Evolutionary conservation across 306 rosid genomes (phyloP), one percentile per base, ranked within the genome.

Genomic region (Potentilla sterilis): DNA sequence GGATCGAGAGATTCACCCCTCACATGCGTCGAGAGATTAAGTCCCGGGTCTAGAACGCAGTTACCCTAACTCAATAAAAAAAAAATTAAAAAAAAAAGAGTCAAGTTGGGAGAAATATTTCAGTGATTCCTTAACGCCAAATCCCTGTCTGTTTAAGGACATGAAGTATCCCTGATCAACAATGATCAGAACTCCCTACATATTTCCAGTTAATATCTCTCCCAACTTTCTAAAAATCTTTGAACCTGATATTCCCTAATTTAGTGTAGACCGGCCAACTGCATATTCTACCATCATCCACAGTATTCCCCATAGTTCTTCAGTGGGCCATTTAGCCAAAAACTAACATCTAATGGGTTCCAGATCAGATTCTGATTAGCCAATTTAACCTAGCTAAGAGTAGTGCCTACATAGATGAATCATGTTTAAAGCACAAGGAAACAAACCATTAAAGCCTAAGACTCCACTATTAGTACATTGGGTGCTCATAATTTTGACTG

Each of bases 281-380:
- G 69, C 71, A 42, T 67, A 48, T 35, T 72, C 34, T 5, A 37
- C 75, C 64, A 46, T 18, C 79, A 57, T 57, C 28, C 68, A 58
- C 35, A 44, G 59, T 41, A 19, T 32, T 18, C 22, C 65, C 24
- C 68, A 73, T 41, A 14, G 9, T 42, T 21, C 3, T 58, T 57
- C 40, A 42, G 67, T 58, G 55, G 67, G 40, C 35, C 49, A 63
- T n/a, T 43, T 65, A n/a, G 14, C 37, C 16, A 52, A 52, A 57
- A 69, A 65, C 42, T 24, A 67, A 73, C 35, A 77, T 47, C 70
- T 34, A 64, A 73, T 79, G 74, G 82, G 28, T 64, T 79, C 82
- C 74, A 65, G 59, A 52, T 54, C 37, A 54, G 68, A 79, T 54
- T 47, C 74, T 62, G 73, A 34, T 37, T 78, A 40, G 22, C 73